phyloP scores from a whole-genome alignment of 202 grass and related monocot species.

The Schoenoplectus tabernaemontani region DNA sequence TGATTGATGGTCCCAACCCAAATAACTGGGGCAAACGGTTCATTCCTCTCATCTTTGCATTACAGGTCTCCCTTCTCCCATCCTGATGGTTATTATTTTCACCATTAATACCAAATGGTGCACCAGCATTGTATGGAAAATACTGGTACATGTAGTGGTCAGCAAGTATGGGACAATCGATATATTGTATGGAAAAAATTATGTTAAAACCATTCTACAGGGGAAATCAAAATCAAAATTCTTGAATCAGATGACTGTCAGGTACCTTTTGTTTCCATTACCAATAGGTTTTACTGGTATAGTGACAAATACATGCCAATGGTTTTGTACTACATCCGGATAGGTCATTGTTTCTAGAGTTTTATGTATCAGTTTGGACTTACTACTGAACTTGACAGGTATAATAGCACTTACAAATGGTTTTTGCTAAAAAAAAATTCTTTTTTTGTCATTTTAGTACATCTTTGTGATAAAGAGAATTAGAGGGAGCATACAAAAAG shows the following conservation, averaged over 20 bases:
- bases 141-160: neutral
- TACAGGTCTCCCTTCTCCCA: slow-evolving; percentile 39
- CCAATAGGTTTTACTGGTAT: neutral
- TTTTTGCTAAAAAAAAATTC: neutral
- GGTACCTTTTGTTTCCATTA: neutral
- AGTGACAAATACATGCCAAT: neutral
- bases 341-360: slow-evolving; percentile 2
- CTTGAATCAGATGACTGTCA: neutral
- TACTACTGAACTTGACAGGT: neutral
- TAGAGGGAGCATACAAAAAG: slow-evolving; percentile 45
- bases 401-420: neutral
- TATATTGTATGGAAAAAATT: neutral
- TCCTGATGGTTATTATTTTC: neutral
- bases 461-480: slow-evolving; percentile 79
- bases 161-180: neutral
- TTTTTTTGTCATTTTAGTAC: slow-evolving; percentile 39
- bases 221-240: neutral
- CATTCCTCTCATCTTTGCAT: slow-evolving; percentile 68
- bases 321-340: neutral
- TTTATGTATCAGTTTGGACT: neutral
- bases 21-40: slow-evolving; percentile 81
- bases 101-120: neutral
- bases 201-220: neutral
- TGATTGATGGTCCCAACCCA: slow-evolving; percentile 85
- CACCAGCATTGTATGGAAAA: neutral